These are phyloP conservation scores for Brachypodium distachyon DNA, from an alignment of 202 grass and related monocot genomes.

Conservation along the genomic window DNA sequence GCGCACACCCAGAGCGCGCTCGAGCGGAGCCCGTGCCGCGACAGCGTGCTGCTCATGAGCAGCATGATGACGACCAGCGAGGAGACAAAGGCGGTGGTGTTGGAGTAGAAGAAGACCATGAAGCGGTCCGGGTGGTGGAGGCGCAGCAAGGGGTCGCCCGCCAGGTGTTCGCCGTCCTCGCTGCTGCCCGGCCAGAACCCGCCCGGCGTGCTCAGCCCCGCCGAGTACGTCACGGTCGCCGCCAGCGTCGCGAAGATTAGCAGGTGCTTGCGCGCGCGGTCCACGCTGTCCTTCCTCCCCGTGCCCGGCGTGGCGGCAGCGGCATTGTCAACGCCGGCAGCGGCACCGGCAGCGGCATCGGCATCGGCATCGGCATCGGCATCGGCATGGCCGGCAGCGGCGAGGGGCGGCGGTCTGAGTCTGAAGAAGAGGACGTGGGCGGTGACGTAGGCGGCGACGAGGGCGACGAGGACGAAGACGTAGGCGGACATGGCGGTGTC, in stretches of 20 bases:
- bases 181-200: slow-evolving; percentile 18
- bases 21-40: slow-evolving; percentile 21
- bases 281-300: not conserved
- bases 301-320: not conserved
- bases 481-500: slow-evolving; percentile 1
- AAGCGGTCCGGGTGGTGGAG: slow-evolving; percentile 6
- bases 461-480: slow-evolving; percentile 20
- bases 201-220: slow-evolving; percentile 27
- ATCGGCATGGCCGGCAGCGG: too few species aligned
- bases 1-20: slow-evolving; percentile 35
- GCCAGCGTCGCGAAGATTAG: slow-evolving; percentile 23
- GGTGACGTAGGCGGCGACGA: slow-evolving; percentile 5
- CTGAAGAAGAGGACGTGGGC: slow-evolving; percentile 24
- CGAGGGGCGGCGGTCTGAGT: too few species aligned
- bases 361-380: too few species aligned
- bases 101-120: slow-evolving; percentile 45
- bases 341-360: too few species aligned
- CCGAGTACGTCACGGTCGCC: slow-evolving; percentile 25
- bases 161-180: not conserved
- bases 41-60: slow-evolving; percentile 35
- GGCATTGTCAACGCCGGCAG: too few species aligned
- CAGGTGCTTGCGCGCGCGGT: slow-evolving; percentile 24
- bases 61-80: slow-evolving; percentile 34
- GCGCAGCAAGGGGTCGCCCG: slow-evolving; percentile 24
- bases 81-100: slow-evolving; percentile 38